phyloP scores from a whole-genome alignment of 192 early-diverging fungal genomes.

The Coemansia sp. region DNA sequence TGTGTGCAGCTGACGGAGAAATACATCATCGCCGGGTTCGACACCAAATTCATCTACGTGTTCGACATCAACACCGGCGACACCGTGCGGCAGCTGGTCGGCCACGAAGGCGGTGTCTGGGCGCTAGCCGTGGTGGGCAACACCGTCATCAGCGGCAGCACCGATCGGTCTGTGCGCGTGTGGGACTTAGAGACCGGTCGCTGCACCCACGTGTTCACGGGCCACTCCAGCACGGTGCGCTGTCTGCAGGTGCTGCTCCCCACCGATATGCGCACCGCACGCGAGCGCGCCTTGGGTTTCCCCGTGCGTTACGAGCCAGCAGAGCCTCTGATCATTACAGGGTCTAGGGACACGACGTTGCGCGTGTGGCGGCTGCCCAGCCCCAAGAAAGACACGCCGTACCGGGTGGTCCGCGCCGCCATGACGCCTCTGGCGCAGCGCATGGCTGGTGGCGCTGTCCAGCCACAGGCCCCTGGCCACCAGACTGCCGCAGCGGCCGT shows the following conservation, averaged over 20 bases:
- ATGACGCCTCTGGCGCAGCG: conserved; percentile 16
- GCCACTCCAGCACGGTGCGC: conserved; percentile 93
- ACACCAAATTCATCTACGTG: conserved; percentile 91
- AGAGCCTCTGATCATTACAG: conserved; percentile 89
- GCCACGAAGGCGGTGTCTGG: conserved; percentile 98
- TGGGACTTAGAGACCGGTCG: conserved; percentile 92
- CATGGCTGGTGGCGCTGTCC: neutral
- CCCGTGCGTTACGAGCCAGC: conserved; percentile 62
- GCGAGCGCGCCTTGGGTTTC: conserved; percentile 32
- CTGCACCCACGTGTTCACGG: conserved; percentile 93
- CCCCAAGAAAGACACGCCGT: conserved; percentile 62
- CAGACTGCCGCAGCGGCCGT: neutral
- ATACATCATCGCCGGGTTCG: conserved; percentile 92
- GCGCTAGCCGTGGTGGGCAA: conserved; percentile 88
- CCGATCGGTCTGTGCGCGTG: conserved; percentile 91
- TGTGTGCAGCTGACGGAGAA: conserved; percentile 96
- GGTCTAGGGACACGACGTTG: conserved; percentile 91
- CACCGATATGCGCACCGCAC: conserved; percentile 52
- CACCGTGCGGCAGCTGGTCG: conserved; percentile 69
- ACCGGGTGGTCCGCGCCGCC: conserved; percentile 25
- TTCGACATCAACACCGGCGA: conserved; percentile 87
- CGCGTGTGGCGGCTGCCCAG: conserved; percentile 92
- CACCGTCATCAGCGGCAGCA: conserved; percentile 91
- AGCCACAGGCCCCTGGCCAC: neutral
- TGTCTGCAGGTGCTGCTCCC: conserved; percentile 89